Evolutionary conservation across 2,329 filamentous ascomycete genomes (phyloP).

Genomic region (Achaetomium macrosporum): DNA sequence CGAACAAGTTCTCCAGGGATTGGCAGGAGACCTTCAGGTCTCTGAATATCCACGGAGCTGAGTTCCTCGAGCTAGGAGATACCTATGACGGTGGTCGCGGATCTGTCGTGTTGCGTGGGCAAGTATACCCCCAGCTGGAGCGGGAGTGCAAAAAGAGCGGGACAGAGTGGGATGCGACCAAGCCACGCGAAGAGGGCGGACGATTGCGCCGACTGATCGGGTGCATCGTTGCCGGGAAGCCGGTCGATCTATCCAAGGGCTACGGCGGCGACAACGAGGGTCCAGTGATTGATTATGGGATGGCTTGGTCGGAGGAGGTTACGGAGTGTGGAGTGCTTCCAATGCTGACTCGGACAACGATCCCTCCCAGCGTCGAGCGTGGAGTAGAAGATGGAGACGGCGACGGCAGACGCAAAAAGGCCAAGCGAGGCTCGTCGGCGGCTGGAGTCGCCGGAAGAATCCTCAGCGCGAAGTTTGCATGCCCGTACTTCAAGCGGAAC

Average conservation of each 20-base stretch:
- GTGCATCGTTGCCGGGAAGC: constrained; percentile 67
- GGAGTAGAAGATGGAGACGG: constrained; percentile 12
- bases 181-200: constrained; percentile 83
- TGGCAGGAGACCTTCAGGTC: constrained; percentile 92
- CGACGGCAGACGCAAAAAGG: constrained; percentile 23
- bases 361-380: background rate
- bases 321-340: too few relatives aligned
- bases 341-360: too few relatives aligned
- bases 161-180: constrained; percentile 70
- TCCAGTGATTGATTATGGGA: too few relatives aligned
- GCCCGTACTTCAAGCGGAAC: constrained; percentile 26
- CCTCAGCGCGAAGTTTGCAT: constrained; percentile 21
- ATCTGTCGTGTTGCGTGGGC: constrained; percentile 85
- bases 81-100: constrained; percentile 75
- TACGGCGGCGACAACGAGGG: too few relatives aligned
- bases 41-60: constrained; percentile 71
- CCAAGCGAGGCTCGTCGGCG: background rate
- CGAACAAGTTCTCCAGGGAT: constrained; percentile 83
- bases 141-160: constrained; percentile 71
- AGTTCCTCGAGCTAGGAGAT: constrained; percentile 84
- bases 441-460: background rate
- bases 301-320: too few relatives aligned
- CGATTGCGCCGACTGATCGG: constrained; percentile 81
- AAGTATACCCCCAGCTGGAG: constrained; percentile 78
- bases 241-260: constrained; percentile 50